Evolutionary conservation across 2,329 filamentous ascomycete genomes (phyloP).

Genomic region (Fusarium succisae): DNA sequence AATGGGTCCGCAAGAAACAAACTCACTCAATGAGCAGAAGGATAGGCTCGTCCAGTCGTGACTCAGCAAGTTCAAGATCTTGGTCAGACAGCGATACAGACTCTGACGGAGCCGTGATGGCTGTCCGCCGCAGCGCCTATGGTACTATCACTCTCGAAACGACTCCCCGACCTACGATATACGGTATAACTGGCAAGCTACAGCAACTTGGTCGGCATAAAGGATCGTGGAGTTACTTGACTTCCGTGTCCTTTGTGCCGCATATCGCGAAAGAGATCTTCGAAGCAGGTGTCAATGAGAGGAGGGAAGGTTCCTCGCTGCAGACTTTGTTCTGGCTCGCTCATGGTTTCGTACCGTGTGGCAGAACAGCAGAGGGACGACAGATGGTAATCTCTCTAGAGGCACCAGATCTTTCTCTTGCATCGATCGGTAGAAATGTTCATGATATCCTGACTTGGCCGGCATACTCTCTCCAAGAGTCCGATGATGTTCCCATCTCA

Average conservation of each 20-base stretch:
- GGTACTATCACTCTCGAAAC: rapidly evolving
- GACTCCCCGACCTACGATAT: background rate
- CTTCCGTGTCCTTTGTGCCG: background rate
- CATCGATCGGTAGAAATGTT: rapidly evolving
- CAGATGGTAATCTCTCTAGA: background rate
- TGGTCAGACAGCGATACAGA: background rate
- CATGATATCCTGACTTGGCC: rapidly evolving
- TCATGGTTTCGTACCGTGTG: background rate
- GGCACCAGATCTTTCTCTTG: background rate
- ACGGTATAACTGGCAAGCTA: rapidly evolving
- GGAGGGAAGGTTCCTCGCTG: background rate
- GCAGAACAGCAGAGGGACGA: background rate
- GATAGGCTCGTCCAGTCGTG: background rate
- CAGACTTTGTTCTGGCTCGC: background rate
- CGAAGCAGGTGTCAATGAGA: background rate
- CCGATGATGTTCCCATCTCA: rapidly evolving
- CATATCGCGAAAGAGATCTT: background rate
- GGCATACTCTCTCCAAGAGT: background rate
- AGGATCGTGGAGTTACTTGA: background rate
- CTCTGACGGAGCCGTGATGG: background rate
- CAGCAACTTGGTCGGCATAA: background rate
- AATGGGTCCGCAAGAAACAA: background rate
- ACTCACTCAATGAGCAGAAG: rapidly evolving
- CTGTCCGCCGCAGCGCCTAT: background rate
- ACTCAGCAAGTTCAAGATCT: rapidly evolving